Conservation (phyloP, 768 basidiomycete species). For the Serendipita indica region DNA sequence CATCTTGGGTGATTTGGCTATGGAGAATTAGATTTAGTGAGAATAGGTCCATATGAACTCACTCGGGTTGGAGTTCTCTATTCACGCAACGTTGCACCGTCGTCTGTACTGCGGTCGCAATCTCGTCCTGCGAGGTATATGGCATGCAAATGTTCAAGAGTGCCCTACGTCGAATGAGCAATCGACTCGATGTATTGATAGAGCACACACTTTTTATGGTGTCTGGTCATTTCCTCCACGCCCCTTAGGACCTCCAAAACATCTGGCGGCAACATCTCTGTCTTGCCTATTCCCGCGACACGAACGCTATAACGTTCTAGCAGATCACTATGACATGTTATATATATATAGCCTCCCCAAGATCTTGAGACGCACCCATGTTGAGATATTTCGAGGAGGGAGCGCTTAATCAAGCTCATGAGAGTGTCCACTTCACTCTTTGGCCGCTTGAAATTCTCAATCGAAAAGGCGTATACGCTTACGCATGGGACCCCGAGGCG, state of each 20-base stretch:
- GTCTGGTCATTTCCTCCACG: conserved; percentile 62
- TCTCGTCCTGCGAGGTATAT: conserved; percentile 85
- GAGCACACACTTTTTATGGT: conserved; percentile 47
- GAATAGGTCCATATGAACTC: conserved; percentile 14
- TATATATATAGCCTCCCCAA: not conserved
- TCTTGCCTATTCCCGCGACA: conserved; percentile 67
- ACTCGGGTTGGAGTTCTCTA: conserved; percentile 25
- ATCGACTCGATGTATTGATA: not conserved
- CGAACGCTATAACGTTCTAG: conserved; percentile 71
- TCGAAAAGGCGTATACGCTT: conserved; percentile 92
- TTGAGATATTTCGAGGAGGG: conserved; percentile 59
- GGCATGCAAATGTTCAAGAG: conserved; percentile 89
- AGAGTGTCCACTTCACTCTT: conserved; percentile 74
- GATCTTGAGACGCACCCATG: conserved; percentile 49
- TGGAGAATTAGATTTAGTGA: not conserved
- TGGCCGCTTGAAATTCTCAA: conserved; percentile 89
- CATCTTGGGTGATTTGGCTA: conserved; percentile 46
- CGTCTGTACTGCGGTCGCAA: conserved; percentile 57
- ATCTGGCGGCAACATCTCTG: conserved; percentile 55
- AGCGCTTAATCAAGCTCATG: conserved; percentile 70
- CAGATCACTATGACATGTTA: conserved; percentile 39
- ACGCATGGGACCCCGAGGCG: conserved; percentile 68
- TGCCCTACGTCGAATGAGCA: conserved; percentile 34
- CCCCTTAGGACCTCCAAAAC: conserved; percentile 53
- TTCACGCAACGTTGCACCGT: conserved; percentile 17